These are phyloP conservation scores for Leishmania tarentolae DNA, from an alignment of 208 protist genomes.

Conservation along the genomic window DNA sequence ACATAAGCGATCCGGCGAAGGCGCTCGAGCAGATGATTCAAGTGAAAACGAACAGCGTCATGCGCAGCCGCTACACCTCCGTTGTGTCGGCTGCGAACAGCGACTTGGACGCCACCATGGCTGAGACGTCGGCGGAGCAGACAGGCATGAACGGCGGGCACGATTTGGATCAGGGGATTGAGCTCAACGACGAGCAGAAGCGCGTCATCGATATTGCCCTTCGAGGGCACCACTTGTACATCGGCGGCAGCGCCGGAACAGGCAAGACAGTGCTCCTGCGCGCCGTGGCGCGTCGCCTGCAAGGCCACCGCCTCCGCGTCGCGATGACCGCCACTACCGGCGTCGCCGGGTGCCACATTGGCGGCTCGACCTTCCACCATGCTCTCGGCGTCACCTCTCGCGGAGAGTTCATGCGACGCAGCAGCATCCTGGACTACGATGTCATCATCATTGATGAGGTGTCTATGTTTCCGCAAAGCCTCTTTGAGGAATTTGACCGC, in stretches of 20 bases:
- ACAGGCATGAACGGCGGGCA: constrained; percentile 31
- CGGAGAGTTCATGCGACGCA: constrained; percentile 82
- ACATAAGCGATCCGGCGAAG: constrained; percentile 70
- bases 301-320: constrained; percentile 77
- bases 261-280: constrained; percentile 90
- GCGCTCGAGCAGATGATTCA: constrained; percentile 83
- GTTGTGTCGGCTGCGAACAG: constrained; percentile 52
- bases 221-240: constrained; percentile 84
- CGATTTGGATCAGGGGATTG: constrained; percentile 40
- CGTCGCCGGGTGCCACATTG: constrained; percentile 90
- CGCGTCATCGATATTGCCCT: constrained; percentile 83
- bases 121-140: constrained; percentile 8
- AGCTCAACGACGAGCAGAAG: constrained; percentile 88
- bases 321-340: constrained; percentile 92
- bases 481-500: constrained; percentile 91
- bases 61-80: constrained; percentile 74
- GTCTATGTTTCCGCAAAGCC: constrained; percentile 84
- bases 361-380: constrained; percentile 92
- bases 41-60: constrained; percentile 78
- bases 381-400: constrained; percentile 74
- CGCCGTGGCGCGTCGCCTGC: constrained; percentile 64
- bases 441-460: constrained; percentile 94
- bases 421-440: constrained; percentile 79
- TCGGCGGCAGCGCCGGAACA: constrained; percentile 89
- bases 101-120: constrained; percentile 26